These are phyloP conservation scores for Colletotrichum lentis DNA, from an alignment of 2,329 filamentous ascomycete genomes.

Conservation along the genomic window DNA sequence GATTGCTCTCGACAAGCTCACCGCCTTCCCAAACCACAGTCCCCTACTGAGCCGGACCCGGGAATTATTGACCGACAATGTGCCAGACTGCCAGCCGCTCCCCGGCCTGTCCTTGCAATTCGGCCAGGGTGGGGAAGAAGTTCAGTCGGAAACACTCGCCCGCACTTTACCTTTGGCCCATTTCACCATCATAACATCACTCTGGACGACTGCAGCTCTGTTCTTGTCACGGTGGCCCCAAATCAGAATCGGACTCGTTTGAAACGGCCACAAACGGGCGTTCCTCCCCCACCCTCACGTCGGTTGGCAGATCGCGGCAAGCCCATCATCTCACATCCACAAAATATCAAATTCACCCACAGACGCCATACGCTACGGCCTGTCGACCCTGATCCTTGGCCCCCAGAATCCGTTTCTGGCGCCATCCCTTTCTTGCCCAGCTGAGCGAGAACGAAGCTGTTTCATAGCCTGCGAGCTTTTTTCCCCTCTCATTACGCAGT, in stretches of 20 bases:
- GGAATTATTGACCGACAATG: constrained; percentile 2
- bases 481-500: background rate
- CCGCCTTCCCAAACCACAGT: constrained; percentile 17
- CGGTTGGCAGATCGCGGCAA: background rate
- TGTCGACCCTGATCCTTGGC: constrained; percentile 1
- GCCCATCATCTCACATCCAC: constrained; percentile 26
- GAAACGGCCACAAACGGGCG: constrained; percentile 20
- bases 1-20: background rate
- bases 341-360: background rate
- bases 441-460: constrained; percentile 34
- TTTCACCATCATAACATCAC: background rate
- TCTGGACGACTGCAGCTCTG: constrained; percentile 4
- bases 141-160: constrained; percentile 31
- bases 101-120: constrained; percentile 21
- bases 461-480: constrained; percentile 23
- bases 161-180: constrained; percentile 24
- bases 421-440: constrained; percentile 4
- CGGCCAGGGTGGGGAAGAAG: constrained; percentile 14
- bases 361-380: background rate
- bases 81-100: background rate
- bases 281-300: constrained; percentile 5
- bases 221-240: background rate
- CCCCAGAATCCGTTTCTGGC: background rate
- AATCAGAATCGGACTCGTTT: constrained; percentile 1
- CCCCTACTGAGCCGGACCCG: background rate